A percentile compares a stretch with the other conserved stretches of the same genome.
Conservation (phyloP, 2,329 filamentous ascomycete species). For the Plenodomus lindquistii region DNA sequence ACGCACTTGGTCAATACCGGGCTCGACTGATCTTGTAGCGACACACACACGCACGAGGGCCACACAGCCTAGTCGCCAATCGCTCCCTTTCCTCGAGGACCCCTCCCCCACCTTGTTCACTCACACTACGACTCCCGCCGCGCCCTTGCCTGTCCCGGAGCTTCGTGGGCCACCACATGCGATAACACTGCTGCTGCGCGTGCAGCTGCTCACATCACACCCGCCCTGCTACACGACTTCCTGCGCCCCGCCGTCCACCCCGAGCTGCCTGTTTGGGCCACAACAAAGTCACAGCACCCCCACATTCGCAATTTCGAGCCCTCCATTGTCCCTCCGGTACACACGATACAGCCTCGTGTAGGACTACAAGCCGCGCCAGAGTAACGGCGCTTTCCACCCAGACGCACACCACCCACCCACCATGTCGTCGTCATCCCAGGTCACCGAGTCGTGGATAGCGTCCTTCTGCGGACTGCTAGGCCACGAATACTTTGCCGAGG, state of each 20-base stretch:
- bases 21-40: background rate
- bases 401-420: constrained; percentile 4
- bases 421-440: constrained; percentile 62
- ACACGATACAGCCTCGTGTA: constrained; percentile 24
- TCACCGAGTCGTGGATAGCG: constrained; percentile 92
- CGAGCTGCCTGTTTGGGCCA: background rate
- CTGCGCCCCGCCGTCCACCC: background rate
- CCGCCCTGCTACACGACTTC: background rate
- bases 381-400: constrained; percentile 17
- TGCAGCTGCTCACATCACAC: background rate
- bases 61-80: background rate
- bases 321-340: constrained; percentile 23
- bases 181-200: background rate
- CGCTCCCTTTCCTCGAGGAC: background rate
- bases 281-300: constrained; percentile 18
- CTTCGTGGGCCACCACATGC: background rate
- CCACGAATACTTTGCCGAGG: constrained; percentile 98
- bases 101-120: background rate
- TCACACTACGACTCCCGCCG: background rate
- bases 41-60: background rate
- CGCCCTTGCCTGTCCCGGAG: background rate
- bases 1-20: background rate
- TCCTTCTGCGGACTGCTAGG: constrained; percentile 94
- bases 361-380: constrained; percentile 18
- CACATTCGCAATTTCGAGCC: constrained; percentile 36